Conservation (phyloP, 495 filamentous ascomycete genomes). For the Penicillium turbatum region DNA sequence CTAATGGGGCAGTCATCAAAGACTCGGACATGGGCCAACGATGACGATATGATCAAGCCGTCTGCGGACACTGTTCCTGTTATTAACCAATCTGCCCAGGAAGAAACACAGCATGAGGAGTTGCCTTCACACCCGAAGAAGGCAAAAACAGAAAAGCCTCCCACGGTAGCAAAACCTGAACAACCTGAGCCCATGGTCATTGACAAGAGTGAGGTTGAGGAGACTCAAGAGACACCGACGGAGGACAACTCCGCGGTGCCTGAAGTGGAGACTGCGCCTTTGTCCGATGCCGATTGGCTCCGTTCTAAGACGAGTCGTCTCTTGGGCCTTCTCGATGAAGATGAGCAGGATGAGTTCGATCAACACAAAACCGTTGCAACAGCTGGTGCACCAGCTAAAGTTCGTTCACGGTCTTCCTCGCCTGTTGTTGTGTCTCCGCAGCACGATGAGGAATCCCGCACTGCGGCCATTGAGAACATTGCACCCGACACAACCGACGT, state of each 20-base stretch:
- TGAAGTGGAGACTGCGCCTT: constrained; percentile 22
- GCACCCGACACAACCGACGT: constrained; percentile 21
- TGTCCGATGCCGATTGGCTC: constrained; percentile 81
- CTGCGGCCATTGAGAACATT: constrained; percentile 18
- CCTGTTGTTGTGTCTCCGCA: constrained; percentile 2
- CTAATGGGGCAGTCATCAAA: constrained; percentile 71
- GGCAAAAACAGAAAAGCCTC: constrained; percentile 26
- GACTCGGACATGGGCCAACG: constrained; percentile 61
- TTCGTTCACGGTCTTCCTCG: neutral
- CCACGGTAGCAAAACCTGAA: constrained; percentile 1
- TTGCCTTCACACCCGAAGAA: constrained; percentile 44
- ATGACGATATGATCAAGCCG: constrained; percentile 44
- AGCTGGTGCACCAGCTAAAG: constrained; percentile 1
- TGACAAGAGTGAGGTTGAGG: constrained; percentile 18
- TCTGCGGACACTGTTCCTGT: constrained; percentile 16
- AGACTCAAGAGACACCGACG: constrained; percentile 17
- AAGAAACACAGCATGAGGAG: constrained; percentile 30
- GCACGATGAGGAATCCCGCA: constrained; percentile 22
- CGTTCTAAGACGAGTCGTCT: constrained; percentile 88
- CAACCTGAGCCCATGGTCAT: constrained; percentile 27
- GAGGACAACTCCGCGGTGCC: constrained; percentile 18
- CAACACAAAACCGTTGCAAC: constrained; percentile 19
- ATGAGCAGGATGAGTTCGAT: constrained; percentile 41
- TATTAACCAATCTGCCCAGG: constrained; percentile 26
- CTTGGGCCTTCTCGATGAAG: constrained; percentile 75